Base-by-base conservation (phyloP, 78 protist genomes). In the Dictyostelium brefeldianum region DNA sequence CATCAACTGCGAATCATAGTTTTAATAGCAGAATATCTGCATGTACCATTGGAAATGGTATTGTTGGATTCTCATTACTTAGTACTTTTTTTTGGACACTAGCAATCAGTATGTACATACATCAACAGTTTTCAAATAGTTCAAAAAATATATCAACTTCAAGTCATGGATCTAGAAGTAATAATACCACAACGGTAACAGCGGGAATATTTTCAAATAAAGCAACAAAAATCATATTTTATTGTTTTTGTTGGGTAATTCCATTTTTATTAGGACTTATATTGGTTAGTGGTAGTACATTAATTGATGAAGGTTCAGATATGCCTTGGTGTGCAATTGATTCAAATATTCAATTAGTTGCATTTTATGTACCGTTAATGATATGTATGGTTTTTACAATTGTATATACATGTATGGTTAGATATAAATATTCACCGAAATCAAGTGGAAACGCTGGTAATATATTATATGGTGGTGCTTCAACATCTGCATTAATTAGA, bases 1-100 rank as follows among this genome's bases (percentile, higher is more conserved):
- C 20, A 15, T 67, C 75, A 31, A 67, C 48, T 14, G 75, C 41
- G 5, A 67, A 31, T 31, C 48, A 67, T 31, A 67, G 50, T 31
- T 67, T 27, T 25, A 77, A 25, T 25, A 27, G 10, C 5, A 8
- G 12, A 4, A 27, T 77, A 4, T 77, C 81, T 50, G 22, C 51
- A 8, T 77, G 81, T 50, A 77, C 81, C 18, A 20, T 77, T 27
- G 51, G 81, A 50, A 50, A 46, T 77, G 81, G 81, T 20, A 25
- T 77, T 14, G 59, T 77, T 25, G 65, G 65, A 3, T 77, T 77
- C 46, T 27, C 81, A 48, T 77, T 50, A 20, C 18, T 77, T 12
- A 50, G 65, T n/a, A 36, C 81, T 15, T 50, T 77, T 29, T 50
- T 77, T 36, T 77, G 81, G 81, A 77, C 81, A 77, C n/a, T 43